A percentile compares a stretch with the other conserved stretches of the same genome.
These are phyloP conservation scores for Apiotrichum domesticum DNA, from an alignment of 1,284 basidiomycete species.

Conservation along the genomic window DNA sequence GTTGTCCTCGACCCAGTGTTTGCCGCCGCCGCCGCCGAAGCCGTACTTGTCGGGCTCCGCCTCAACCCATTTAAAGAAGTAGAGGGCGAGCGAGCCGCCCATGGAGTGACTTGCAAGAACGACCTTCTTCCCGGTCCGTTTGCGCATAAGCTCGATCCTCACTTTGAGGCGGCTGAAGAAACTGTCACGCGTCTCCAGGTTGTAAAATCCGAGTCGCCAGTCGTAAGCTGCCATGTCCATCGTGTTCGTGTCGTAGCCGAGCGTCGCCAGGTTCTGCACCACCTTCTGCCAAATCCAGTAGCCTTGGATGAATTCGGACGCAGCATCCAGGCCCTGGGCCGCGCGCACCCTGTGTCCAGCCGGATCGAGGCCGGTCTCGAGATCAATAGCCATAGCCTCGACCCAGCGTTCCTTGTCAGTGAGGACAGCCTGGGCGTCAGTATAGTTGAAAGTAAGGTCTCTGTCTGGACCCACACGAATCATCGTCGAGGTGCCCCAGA, in stretches of 20 bases:
- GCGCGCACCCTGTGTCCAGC: conserved; percentile 83
- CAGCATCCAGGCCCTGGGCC: conserved; percentile 65
- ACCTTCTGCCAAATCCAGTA: conserved; percentile 98
- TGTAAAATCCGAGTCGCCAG: conserved; percentile 85
- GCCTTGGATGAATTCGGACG: conserved; percentile 81
- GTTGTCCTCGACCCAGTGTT: conserved; percentile 84
- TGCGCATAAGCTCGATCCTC: conserved; percentile 74
- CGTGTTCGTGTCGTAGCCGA: conserved; percentile 88
- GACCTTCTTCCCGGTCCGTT: conserved; percentile 68
- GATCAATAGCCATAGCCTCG: conserved; percentile 80
- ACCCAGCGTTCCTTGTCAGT: conserved; percentile 87
- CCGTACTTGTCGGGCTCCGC: conserved; percentile 51
- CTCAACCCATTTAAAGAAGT: conserved; percentile 87
- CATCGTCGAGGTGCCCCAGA: conserved; percentile 30
- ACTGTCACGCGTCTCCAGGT: conserved; percentile 82
- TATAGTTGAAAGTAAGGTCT: too few species aligned
- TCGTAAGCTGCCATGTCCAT: conserved; percentile 82
- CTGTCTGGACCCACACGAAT: not conserved
- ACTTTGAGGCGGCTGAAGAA: conserved; percentile 85
- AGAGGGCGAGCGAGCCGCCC: conserved; percentile 61
- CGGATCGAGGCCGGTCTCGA: conserved; percentile 84
- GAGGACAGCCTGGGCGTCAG: conserved; percentile 47
- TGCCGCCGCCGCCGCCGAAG: conserved; percentile 73
- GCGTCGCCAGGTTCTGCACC: conserved; percentile 81
- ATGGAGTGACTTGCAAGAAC: conserved; percentile 82